A percentile compares a stretch with the other conserved stretches of the same genome.
Conservation (phyloP, 257 asterid species). For the Striga asiatica region DNA sequence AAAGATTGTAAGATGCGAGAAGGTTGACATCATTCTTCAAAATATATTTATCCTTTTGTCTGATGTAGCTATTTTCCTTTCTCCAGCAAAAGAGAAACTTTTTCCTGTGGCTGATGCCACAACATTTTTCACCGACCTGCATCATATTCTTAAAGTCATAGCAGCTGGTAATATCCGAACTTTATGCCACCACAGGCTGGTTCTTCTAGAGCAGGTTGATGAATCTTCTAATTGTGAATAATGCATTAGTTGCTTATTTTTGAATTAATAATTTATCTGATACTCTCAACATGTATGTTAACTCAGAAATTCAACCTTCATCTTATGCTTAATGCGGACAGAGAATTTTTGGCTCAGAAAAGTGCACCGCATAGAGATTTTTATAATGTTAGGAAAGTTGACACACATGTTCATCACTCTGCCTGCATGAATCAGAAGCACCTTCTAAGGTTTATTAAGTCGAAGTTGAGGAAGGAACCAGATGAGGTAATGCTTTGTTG, state of each 20-base stretch:
- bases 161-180: slow-evolving; percentile 69
- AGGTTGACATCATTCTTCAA: too few species aligned
- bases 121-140: slow-evolving; percentile 63
- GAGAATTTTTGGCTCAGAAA: slow-evolving; percentile 72
- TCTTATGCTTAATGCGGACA: slow-evolving; percentile 75
- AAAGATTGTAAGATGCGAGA: slow-evolving; percentile 38
- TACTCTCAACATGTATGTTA: slow-evolving; percentile 1
- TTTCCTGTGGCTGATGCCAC: slow-evolving; percentile 68
- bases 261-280: background rate
- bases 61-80: slow-evolving; percentile 6
- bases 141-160: slow-evolving; percentile 61
- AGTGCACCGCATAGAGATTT: slow-evolving; percentile 83
- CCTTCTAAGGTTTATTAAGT: slow-evolving; percentile 59
- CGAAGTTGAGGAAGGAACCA: slow-evolving; percentile 72
- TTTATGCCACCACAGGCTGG: slow-evolving; percentile 63
- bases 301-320: slow-evolving; percentile 70
- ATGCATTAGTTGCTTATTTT: background rate
- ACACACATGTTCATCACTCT: slow-evolving; percentile 75
- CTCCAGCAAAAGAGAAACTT: slow-evolving; percentile 48
- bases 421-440: slow-evolving; percentile 86
- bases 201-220: slow-evolving; percentile 60
- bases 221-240: background rate
- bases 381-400: slow-evolving; percentile 70
- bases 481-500: slow-evolving; percentile 43
- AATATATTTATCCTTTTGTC: too few species aligned